Base-by-base conservation (phyloP, 257 asterid genomes). In the Petrea volubilis region DNA sequence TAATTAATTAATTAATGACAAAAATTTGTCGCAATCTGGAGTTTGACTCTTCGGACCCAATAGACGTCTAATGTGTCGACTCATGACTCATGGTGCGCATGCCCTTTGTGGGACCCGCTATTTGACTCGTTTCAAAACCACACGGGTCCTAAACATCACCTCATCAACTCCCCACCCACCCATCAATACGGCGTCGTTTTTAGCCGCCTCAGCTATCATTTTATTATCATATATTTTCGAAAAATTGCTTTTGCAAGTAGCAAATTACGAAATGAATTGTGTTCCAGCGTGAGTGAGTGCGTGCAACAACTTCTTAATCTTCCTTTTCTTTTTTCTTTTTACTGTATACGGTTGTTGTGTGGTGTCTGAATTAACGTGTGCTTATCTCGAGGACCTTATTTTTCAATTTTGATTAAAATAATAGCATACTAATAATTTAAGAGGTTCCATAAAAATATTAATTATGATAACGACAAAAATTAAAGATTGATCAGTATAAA, bases 71-170 rank as follows among this genome's bases (percentile, higher is more conserved):
- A 11, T 33, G 47, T 78, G 73, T 68, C 56, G 73, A 44, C 68
- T 72, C 64, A 34, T 41, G 73, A 44, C 68, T 72, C 64, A 34
- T 41, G 47, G 8, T 58, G 78, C 83, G 80, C 83, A 75, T 79
- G 80, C 80, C 58, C 53, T 1, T 0, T 51, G 77, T 41, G 80
- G 83, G 83, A 60, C 83, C 83, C 68, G 60, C 4, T 9, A 20
- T 34, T 31, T 41, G 74, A 64, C 60, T 52, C 72, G 59, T 62
- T 51, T 73, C 17, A 67, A 13, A 49, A 62, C 65, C 67, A 73
- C 76, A 73, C 78, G 76, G 67, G 70, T 68, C 68, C 29, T 78
- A 36, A 7, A 14, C 67, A 29, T 64, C 67, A 65, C 58, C 62
- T 36, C 40, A 24, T 13, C 2, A 15, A 56, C 69, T 27, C 20